Evolutionary conservation across 805 yeast species (phyloP).

Genomic region (Alloascoidea africana): DNA sequence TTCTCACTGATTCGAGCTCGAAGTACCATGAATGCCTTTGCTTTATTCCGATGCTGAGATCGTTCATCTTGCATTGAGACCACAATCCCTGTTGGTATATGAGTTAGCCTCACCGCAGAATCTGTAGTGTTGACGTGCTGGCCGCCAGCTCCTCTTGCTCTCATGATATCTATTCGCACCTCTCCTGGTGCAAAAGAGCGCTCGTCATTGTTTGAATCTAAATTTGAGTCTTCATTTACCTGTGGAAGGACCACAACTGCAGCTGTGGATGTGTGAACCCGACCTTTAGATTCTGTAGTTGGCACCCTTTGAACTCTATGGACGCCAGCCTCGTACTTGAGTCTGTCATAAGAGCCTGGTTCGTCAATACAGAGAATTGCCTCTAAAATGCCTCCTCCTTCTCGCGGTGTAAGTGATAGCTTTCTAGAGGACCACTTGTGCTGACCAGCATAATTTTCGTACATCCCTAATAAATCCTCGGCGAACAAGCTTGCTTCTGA

Average conservation of each 20-base stretch:
- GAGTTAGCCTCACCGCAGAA: conserved; percentile 88
- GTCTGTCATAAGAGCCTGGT: conserved; percentile 58
- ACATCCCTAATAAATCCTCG: conserved; percentile 69
- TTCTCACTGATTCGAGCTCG: conserved; percentile 74
- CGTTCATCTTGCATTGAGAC: conserved; percentile 91
- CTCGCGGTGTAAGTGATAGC: conserved; percentile 37
- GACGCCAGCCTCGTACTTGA: conserved; percentile 86
- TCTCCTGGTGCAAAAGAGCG: conserved; percentile 75
- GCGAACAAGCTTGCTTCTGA: conserved; percentile 85
- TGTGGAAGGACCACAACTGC: conserved; percentile 91
- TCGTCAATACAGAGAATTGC: conserved; percentile 64
- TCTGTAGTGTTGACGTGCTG: conserved; percentile 97
- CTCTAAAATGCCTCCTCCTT: conserved; percentile 51
- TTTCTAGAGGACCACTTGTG: conserved; percentile 56
- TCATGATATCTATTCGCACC: conserved; percentile 88
- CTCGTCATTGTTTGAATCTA: conserved; percentile 34
- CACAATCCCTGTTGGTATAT: conserved; percentile 78
- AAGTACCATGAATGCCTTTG: conserved; percentile 74
- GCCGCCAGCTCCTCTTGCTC: conserved; percentile 96
- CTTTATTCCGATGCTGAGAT: conserved; percentile 89
- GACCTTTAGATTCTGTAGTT: conserved; percentile 82
- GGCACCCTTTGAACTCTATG: conserved; percentile 94
- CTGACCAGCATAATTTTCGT: conserved; percentile 47
- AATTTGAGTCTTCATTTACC: conserved; percentile 29
- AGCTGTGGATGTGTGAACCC: conserved; percentile 92